Percentiles rank a stretch among this genome's conserved stretches.
Evolutionary conservation across 345 rosid genomes (phyloP).

Genomic region (Eutrema heterophyllum): DNA sequence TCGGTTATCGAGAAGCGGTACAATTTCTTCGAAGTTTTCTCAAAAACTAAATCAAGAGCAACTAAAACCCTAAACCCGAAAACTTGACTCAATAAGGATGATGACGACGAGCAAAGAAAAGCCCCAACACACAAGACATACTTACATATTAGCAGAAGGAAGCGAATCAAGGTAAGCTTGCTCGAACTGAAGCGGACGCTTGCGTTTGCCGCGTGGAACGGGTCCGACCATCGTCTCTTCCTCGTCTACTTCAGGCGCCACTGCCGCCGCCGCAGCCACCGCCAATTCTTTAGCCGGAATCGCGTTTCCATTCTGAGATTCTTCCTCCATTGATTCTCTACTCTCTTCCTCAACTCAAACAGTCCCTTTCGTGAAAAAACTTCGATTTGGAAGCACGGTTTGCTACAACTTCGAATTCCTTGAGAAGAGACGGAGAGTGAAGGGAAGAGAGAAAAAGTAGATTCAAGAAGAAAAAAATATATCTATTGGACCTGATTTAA

Average conservation of each 20-base stretch:
- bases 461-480: background rate
- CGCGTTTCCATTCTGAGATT: conserved; percentile 36
- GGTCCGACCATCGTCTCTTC: conserved; percentile 65
- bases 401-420: background rate
- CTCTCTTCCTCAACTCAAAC: background rate
- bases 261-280: conserved; percentile 11
- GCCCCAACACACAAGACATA: background rate
- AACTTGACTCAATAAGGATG: background rate
- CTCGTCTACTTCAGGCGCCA: conserved; percentile 29
- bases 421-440: background rate
- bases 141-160: conserved; percentile 82
- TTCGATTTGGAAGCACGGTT: conserved; percentile 9
- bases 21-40: background rate
- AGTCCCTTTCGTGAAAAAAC: background rate
- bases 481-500: background rate
- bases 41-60: background rate
- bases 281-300: conserved; percentile 15
- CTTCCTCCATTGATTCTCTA: conserved; percentile 44
- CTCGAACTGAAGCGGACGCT: conserved; percentile 94
- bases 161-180: conserved; percentile 82
- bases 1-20: background rate
- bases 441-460: background rate
- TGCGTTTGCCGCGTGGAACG: conserved; percentile 60
- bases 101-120: background rate
- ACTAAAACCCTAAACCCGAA: conserved; percentile 19